Evolutionary conservation across 352 stramenopile genomes (phyloP), one percentile per base, ranked within the genome.

Genomic region (Pythium plurisporium): DNA sequence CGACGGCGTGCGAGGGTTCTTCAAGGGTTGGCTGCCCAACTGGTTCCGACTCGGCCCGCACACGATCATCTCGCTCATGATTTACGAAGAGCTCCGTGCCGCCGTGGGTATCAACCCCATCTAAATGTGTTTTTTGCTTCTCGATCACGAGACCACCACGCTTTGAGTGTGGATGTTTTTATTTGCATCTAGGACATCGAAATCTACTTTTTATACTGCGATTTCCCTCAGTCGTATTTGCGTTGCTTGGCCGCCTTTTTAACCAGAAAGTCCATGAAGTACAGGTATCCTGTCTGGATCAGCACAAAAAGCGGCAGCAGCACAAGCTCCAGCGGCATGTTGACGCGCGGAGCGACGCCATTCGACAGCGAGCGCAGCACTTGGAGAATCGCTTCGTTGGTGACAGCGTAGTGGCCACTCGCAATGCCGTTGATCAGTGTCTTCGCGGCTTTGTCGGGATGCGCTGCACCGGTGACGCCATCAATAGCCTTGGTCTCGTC

Each of bases 51-150:
- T 87, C 12, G 79, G 79, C 0, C 79, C 79, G 38, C 79, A 89
- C 60, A 89, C 79, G 26, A 86, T 89, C 60, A 87, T 89, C 62
- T 84, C 79, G 55, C 74, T 89, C 53, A 80, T 89, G 74, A 74
- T 74, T 17, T 89, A 86, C 59, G 79, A 89, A 59, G 73, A 89
- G 37, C 66, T 89, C 27, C 76, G 79, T 15, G 71, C 65, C 15
- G 46, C 64, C 14, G 73, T 74, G 51, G 77, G 77, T 0, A 61
- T 89, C 22, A 78, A 74, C 9, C 79, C 79, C 6, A 73, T 89
- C 7, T 89, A 74, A 6, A 9, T 37, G 31, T 37, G 12, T 41
- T 41, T n/a, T n/a, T n/a, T n/a, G n/a, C n/a, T n/a, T n/a, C n/a
- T n/a, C n/a, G n/a, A n/a, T n/a, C n/a, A n/a, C n/a, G n/a, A n/a